phyloP scores from a whole-genome alignment of 1,284 basidiomycete genomes.

The Entoloma clypeatum region DNA sequence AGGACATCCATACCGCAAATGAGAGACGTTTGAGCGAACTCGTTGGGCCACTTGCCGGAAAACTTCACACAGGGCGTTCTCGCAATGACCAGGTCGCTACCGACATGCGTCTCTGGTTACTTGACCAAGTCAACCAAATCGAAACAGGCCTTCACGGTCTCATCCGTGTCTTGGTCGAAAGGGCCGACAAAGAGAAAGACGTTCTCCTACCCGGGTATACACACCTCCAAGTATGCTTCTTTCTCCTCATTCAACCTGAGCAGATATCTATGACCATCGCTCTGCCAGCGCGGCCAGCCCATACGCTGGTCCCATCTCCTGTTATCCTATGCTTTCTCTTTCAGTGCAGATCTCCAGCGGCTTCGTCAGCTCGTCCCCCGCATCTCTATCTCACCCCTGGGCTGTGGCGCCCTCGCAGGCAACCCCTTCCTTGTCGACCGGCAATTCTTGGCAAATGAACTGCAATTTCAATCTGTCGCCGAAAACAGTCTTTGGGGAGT shows the following conservation, averaged over 20 bases:
- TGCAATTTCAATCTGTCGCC: slow-evolving; percentile 80
- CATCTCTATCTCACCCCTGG: slow-evolving; percentile 90
- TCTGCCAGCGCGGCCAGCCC: slow-evolving; percentile 83
- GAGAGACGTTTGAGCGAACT: slow-evolving; percentile 92
- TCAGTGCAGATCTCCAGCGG: slow-evolving; percentile 84
- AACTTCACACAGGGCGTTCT: slow-evolving; percentile 93
- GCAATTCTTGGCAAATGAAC: slow-evolving; percentile 81
- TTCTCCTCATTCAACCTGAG: slow-evolving; percentile 4
- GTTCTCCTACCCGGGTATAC: slow-evolving; percentile 95
- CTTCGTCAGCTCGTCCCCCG: slow-evolving; percentile 83
- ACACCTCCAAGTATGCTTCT: slow-evolving; percentile 76
- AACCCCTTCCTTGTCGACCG: slow-evolving; percentile 94
- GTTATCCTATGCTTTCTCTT: slow-evolving; percentile 92
- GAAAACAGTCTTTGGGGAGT: slow-evolving; percentile 97
- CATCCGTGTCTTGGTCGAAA: slow-evolving; percentile 83
- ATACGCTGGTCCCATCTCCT: slow-evolving; percentile 98
- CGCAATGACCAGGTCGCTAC: slow-evolving; percentile 98
- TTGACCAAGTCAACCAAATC: slow-evolving; percentile 75
- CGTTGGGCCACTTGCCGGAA: slow-evolving; percentile 87
- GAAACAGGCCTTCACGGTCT: slow-evolving; percentile 75
- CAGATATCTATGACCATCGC: slow-evolving; percentile 13
- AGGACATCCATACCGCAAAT: slow-evolving; percentile 99
- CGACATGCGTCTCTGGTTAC: slow-evolving; percentile 95
- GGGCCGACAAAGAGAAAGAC: slow-evolving; percentile 91
- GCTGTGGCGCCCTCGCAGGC: slow-evolving; percentile 92